These are phyloP conservation scores for Phyllachora maydis DNA, from an alignment of 2,329 filamentous ascomycete species.

Conservation along the genomic window DNA sequence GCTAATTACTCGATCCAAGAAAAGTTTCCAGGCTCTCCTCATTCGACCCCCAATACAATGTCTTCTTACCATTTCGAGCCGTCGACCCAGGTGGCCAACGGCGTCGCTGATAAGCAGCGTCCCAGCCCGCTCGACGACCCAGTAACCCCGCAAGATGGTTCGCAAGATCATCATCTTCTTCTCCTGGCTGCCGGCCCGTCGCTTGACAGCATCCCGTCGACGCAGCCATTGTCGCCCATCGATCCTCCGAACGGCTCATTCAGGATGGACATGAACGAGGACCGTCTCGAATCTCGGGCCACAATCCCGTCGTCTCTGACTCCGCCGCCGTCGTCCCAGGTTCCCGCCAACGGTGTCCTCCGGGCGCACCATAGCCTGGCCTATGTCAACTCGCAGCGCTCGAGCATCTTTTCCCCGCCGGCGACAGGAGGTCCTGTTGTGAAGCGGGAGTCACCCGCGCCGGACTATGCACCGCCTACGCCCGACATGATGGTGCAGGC, in stretches of 20 bases:
- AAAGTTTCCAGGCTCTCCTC: too few relatives aligned
- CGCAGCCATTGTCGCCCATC: slow-evolving; percentile 31
- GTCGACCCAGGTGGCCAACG: slow-evolving; percentile 12
- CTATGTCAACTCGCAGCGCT: slow-evolving; percentile 20
- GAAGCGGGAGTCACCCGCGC: slow-evolving; percentile 9
- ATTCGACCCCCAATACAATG: too few relatives aligned
- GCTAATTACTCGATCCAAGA: too few relatives aligned
- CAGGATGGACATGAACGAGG: slow-evolving; percentile 27
- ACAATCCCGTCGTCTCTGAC: slow-evolving; percentile 37
- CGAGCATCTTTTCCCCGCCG: slow-evolving; percentile 30
- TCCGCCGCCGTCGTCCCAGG: slow-evolving; percentile 33
- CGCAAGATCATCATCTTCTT: slow-evolving; percentile 7
- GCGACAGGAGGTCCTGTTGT: slow-evolving; percentile 19
- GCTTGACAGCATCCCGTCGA: slow-evolving; percentile 34
- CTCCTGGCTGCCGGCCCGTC: slow-evolving; percentile 17
- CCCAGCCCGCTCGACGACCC: slow-evolving; percentile 10
- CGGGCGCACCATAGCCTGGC: slow-evolving; percentile 9
- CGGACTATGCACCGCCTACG: slow-evolving; percentile 25
- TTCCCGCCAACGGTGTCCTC: slow-evolving; percentile 11
- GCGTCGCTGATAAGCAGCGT: slow-evolving; percentile 6
- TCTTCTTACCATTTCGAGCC: slow-evolving; percentile 14
- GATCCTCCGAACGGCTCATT: slow-evolving; percentile 26
- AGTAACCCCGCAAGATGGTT: slow-evolving; percentile 13
- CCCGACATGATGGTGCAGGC: slow-evolving; percentile 28
- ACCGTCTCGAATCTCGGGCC: slow-evolving; percentile 15